phyloP scores from a whole-genome alignment of 306 rosid genomes.

The Senna siamea region DNA sequence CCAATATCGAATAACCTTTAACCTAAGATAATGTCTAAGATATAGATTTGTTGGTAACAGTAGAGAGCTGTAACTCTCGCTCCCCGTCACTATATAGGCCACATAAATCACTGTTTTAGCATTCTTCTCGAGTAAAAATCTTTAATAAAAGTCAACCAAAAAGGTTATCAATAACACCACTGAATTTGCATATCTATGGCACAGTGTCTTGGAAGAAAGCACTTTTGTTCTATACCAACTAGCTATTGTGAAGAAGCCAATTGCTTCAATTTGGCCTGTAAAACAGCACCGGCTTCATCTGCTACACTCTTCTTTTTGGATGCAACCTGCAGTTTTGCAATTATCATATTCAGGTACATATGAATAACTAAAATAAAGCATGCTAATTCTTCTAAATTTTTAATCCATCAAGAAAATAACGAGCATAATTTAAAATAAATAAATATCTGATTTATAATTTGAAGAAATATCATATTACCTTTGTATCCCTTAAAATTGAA shows the following conservation, averaged over 20 bases:
- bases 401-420: neutral
- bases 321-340: slow-evolving; percentile 70
- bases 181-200: slow-evolving; percentile 35
- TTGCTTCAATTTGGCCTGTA: slow-evolving; percentile 85
- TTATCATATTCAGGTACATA: slow-evolving; percentile 20
- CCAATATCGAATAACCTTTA: neutral
- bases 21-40: too few species aligned
- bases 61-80: too few species aligned
- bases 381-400: neutral
- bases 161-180: too few species aligned
- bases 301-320: slow-evolving; percentile 79
- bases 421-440: neutral
- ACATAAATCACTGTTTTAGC: neutral
- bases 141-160: neutral
- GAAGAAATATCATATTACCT: neutral
- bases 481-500: too few species aligned
- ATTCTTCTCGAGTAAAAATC: neutral
- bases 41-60: too few species aligned
- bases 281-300: slow-evolving; percentile 66
- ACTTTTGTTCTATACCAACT: slow-evolving; percentile 30
- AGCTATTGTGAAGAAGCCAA: slow-evolving; percentile 56
- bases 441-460: neutral
- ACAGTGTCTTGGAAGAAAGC: slow-evolving; percentile 34
- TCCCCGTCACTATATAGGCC: too few species aligned
- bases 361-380: neutral